phyloP scores from a whole-genome alignment of 1,139 yeast genomes.

The Arxiozyma slooffiae region DNA sequence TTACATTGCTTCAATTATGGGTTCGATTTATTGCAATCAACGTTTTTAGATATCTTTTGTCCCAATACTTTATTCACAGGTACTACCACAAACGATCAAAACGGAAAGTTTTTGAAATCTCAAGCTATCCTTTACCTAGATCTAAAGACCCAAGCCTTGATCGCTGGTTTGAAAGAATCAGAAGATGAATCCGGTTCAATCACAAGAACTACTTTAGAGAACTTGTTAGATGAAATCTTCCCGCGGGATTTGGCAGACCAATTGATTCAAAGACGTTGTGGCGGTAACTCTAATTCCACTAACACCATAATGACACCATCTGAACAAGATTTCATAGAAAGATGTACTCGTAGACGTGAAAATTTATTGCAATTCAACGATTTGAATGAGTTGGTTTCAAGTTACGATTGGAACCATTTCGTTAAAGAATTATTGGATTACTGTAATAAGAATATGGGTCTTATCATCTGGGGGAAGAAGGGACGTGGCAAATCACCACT shows the following conservation, averaged over 20 bases:
- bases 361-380: conserved; percentile 43
- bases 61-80: conserved; percentile 39
- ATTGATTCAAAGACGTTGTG: conserved; percentile 43
- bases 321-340: conserved; percentile 26
- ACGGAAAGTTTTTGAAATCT: conserved; percentile 55
- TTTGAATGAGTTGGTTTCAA: conserved; percentile 44
- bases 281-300: conserved; percentile 20
- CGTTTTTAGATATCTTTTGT: conserved; percentile 75
- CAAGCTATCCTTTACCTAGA: conserved; percentile 76
- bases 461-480: conserved; percentile 60
- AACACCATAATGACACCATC: conserved; percentile 23
- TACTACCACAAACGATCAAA: conserved; percentile 14
- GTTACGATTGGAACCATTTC: conserved; percentile 67
- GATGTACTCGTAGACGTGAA: conserved; percentile 62
- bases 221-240: conserved; percentile 66
- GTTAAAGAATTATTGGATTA: conserved; percentile 68
- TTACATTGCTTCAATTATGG: conserved; percentile 75
- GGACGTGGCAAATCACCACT: conserved; percentile 33
- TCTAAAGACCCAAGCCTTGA: conserved; percentile 88
- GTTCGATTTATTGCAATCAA: conserved; percentile 72
- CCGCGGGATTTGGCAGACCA: conserved; percentile 54
- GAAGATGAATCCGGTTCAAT: conserved; percentile 30
- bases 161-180: conserved; percentile 72
- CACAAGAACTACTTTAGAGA: conserved; percentile 40
- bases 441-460: conserved; percentile 63